Percentiles rank a stretch among this genome's conserved stretches.
Evolutionary conservation across 805 yeast genomes (phyloP).

Genomic region (Candida insectalens): DNA sequence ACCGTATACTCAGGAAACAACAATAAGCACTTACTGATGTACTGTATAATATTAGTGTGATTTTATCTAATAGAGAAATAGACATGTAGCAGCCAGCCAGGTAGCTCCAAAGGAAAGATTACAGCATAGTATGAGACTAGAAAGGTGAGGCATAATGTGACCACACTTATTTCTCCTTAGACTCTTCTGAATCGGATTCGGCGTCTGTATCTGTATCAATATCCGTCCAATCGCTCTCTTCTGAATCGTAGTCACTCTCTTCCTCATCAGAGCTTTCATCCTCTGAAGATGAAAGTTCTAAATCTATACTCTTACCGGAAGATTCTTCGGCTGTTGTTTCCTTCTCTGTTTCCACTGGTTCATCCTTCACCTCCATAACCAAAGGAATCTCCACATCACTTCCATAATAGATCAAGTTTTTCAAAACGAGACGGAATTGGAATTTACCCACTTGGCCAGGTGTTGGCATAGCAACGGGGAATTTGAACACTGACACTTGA

Average conservation of each 20-base stretch:
- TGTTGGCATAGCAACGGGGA: slow-evolving; percentile 65
- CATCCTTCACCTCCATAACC: slow-evolving; percentile 56
- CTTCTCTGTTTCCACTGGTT: slow-evolving; percentile 24
- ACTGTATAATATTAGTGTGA: slow-evolving; percentile 1
- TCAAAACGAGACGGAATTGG: slow-evolving; percentile 61
- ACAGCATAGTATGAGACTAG: too few species aligned
- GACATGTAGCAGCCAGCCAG: too few species aligned
- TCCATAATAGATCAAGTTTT: slow-evolving; percentile 74
- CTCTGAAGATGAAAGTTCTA: slow-evolving; percentile 1
- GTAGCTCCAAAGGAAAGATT: too few species aligned
- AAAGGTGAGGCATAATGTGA: too few species aligned
- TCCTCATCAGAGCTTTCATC: slow-evolving; percentile 25
- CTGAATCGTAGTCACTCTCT: slow-evolving; percentile 16
- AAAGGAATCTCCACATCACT: slow-evolving; percentile 67
- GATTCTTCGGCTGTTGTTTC: slow-evolving; percentile 24
- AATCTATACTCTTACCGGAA: neutral
- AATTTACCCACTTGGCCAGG: slow-evolving; percentile 62
- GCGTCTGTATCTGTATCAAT: slow-evolving; percentile 58
- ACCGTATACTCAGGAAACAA: slow-evolving; percentile 36
- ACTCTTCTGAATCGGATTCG: too few species aligned
- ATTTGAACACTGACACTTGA: slow-evolving; percentile 61
- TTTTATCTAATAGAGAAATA: neutral
- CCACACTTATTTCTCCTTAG: too few species aligned
- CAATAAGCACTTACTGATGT: neutral
- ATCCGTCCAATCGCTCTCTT: slow-evolving; percentile 32